These are phyloP conservation scores for Sporothrix brasiliensis DNA, from an alignment of 2,329 filamentous ascomycete genomes.

Conservation along the genomic window DNA sequence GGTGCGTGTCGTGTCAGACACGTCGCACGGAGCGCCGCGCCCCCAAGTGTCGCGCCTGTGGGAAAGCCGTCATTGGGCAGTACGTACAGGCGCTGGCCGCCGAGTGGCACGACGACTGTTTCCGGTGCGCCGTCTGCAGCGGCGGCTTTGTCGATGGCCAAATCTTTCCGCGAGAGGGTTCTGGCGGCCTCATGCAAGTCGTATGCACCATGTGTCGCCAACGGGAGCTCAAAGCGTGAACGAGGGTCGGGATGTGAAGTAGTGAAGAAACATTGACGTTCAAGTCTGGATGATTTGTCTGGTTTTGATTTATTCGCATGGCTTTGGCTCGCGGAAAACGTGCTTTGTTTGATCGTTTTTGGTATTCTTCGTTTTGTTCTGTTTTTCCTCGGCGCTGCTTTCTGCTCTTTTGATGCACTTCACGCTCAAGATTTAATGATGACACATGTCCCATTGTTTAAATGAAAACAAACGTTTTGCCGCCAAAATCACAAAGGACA, in stretches of 20 bases:
- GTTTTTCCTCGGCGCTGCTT: neutral
- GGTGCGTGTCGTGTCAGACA: slow-evolving; percentile 92
- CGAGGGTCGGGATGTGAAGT: slow-evolving; percentile 1
- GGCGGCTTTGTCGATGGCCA: slow-evolving; percentile 66
- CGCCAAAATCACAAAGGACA: neutral
- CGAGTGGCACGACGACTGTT: slow-evolving; percentile 94
- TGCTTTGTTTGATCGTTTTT: neutral
- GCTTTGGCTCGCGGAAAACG: neutral
- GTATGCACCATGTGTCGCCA: slow-evolving; percentile 65
- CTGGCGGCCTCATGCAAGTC: slow-evolving; percentile 53
- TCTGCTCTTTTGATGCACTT: slow-evolving; percentile 7
- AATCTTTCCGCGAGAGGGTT: slow-evolving; percentile 62
- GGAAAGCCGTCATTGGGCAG: slow-evolving; percentile 80
- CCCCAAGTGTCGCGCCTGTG: slow-evolving; percentile 85
- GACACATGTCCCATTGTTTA: neutral
- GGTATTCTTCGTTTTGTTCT: neutral
- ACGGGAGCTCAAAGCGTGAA: slow-evolving; percentile 59
- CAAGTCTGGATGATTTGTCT: slow-evolving; percentile 1
- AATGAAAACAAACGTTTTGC: slow-evolving; percentile 9
- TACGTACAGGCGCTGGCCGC: slow-evolving; percentile 86
- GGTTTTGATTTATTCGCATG: neutral
- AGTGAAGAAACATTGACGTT: neutral
- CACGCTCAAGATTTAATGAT: slow-evolving; percentile 19
- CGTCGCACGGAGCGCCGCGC: slow-evolving; percentile 85
- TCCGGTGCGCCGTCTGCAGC: slow-evolving; percentile 70